Base-by-base conservation (phyloP, 108 stramenopile genomes). In the Cyclotella sp. region DNA sequence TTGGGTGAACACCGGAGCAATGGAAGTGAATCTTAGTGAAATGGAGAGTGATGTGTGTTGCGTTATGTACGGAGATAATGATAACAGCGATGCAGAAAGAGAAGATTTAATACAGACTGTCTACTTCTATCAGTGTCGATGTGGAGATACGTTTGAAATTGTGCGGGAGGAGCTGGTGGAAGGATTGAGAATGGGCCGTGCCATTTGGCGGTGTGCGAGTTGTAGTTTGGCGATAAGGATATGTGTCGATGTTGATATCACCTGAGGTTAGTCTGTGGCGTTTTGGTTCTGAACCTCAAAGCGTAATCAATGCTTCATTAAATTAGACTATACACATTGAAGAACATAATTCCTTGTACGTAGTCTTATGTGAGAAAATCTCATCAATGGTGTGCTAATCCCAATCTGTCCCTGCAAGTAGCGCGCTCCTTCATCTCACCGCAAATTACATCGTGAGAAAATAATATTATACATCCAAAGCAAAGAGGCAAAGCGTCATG, bases 121-220 rank as follows among this genome's bases (percentile, higher is more conserved):
- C 14, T 76, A 83, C 63, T 82, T 87, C 42, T 79, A 89, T 74
- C 69, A 78, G 24, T 92, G 91, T 84, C 82, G 91, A 72, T 92
- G 91, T 73, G 89, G 89, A 16, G 87, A 92, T 40, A 75, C 73
- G 6, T 81, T 81, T 44, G 66, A 81, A 69, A 74, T 81, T 58
- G 14, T 75, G 40, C 45, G 57, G 54, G 34, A 21, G 44, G 29
- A 26, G 47, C 18, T 19, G 58, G 29, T 22, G 52, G 30, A 27
- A 22, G 24, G 3, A 15, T 41, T 65, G 7, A 47, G 43, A 0
- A 62, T 58, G 10, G 59, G 52, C 19, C 65, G 65, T 51, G 49
- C 34, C 34, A 70, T 79, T 10, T 81, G 80, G 80, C 68, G 75
- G 49, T 81, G 80, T 27, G 80, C 75, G 44, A 75, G 80, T 57